Conservation (phyloP, 495 filamentous ascomycete genomes). For the Xylaria sp. region DNA sequence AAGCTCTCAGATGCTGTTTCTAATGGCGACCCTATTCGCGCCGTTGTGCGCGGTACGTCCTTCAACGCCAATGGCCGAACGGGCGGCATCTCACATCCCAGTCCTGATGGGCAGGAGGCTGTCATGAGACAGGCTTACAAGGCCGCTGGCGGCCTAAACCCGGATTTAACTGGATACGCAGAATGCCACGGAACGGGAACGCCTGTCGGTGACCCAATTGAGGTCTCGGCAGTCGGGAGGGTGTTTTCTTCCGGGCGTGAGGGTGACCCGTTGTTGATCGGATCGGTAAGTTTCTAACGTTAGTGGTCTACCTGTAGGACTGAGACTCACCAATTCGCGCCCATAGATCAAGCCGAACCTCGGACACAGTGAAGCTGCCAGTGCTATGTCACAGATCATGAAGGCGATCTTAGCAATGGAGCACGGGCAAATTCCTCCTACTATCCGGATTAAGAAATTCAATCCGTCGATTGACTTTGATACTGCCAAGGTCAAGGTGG, state of each 20-base stretch:
- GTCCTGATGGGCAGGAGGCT: slow-evolving; percentile 51
- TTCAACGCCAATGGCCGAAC: slow-evolving; percentile 61
- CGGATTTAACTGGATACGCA: slow-evolving; percentile 50
- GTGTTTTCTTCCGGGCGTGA: slow-evolving; percentile 22
- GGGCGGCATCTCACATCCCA: slow-evolving; percentile 59
- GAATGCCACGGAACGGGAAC: slow-evolving; percentile 60
- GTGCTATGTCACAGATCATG: slow-evolving; percentile 58
- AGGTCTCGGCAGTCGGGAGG: slow-evolving; percentile 54
- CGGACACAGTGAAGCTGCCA: slow-evolving; percentile 59
- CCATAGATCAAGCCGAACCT: slow-evolving; percentile 57
- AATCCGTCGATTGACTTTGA: slow-evolving; percentile 51
- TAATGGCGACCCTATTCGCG: slow-evolving; percentile 58
- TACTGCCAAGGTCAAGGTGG: slow-evolving; percentile 45
- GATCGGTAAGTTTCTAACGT: slow-evolving; percentile 38
- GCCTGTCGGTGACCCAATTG: slow-evolving; percentile 61
- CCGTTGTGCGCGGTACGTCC: slow-evolving; percentile 60
- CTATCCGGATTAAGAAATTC: slow-evolving; percentile 49
- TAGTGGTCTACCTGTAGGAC: background rate
- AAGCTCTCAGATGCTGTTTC: slow-evolving; percentile 47
- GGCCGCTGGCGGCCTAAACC: slow-evolving; percentile 51
- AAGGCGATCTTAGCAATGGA: slow-evolving; percentile 40
- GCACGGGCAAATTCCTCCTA: slow-evolving; percentile 52
- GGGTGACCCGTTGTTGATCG: slow-evolving; percentile 47
- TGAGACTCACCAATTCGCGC: background rate
- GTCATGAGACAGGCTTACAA: slow-evolving; percentile 57